Percentiles rank a stretch among this genome's conserved stretches.
Conservation (phyloP, 2,329 filamentous ascomycete genomes). For the Colletotrichum salicis region DNA sequence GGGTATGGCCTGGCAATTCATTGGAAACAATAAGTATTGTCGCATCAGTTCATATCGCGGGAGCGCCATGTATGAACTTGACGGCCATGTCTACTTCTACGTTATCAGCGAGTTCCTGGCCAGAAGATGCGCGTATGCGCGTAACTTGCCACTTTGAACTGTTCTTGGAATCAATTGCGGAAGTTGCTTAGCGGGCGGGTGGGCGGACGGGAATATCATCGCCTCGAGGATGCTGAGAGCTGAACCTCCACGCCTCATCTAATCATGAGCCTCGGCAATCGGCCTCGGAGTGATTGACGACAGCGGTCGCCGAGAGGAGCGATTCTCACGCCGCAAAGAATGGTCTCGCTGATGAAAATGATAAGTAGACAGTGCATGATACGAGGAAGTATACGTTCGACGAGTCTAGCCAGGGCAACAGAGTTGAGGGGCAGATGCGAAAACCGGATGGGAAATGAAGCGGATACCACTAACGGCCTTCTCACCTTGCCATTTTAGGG, state of each 20-base stretch:
- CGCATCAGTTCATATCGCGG: neutral
- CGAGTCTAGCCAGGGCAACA: fast-evolving
- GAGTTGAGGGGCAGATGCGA: neutral
- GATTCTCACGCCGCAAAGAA: neutral
- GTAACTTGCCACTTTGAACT: neutral
- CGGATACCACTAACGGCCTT: neutral
- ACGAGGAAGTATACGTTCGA: neutral
- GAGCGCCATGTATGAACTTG: neutral
- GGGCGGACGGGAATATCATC: neutral
- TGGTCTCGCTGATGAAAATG: neutral
- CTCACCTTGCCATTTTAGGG: neutral
- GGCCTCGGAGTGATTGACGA: neutral
- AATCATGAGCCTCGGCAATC: neutral
- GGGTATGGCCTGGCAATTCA: neutral
- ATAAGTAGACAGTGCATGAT: neutral
- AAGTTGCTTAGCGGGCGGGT: neutral
- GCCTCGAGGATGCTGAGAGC: neutral
- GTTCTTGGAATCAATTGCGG: neutral
- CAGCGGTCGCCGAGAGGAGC: neutral
- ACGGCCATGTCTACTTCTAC: neutral
- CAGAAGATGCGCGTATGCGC: neutral
- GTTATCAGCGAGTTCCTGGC: constrained; percentile 7
- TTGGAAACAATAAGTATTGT: neutral
- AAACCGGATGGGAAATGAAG: neutral
- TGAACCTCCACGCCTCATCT: neutral